Conservation (phyloP, 306 rosid species). For the Lathyrus tuberosus region DNA sequence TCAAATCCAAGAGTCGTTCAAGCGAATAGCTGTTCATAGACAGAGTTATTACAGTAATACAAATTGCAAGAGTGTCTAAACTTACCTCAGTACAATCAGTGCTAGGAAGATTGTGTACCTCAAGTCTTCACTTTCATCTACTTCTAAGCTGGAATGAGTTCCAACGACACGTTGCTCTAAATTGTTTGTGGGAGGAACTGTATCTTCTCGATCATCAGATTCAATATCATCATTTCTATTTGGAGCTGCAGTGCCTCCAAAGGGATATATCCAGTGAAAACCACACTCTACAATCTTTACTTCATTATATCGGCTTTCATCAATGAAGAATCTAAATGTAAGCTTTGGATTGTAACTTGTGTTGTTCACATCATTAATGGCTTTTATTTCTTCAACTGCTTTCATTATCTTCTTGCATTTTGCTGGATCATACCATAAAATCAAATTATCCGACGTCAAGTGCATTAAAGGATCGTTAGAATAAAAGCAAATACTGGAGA, state of each 20-base stretch:
- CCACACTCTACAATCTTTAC: conserved; percentile 26
- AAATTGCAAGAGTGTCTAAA: too few species aligned
- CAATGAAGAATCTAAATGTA: conserved; percentile 21
- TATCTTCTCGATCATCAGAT: not conserved
- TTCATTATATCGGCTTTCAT: not conserved
- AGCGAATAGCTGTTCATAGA: too few species aligned
- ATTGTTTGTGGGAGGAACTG: not conserved
- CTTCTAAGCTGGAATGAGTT: not conserved
- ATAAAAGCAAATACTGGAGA: not conserved
- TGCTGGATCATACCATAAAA: not conserved
- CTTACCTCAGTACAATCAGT: too few species aligned
- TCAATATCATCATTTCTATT: too few species aligned
- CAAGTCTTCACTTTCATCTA: not conserved
- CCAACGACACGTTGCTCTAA: not conserved
- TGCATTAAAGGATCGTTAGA: not conserved
- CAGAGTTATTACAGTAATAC: too few species aligned
- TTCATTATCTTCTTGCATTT: not conserved
- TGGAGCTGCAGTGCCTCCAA: too few species aligned
- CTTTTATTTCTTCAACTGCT: too few species aligned
- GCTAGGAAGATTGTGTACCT: too few species aligned
- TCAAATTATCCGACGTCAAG: not conserved
- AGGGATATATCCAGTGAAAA: not conserved
- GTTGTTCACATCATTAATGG: not conserved
- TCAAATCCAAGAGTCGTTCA: too few species aligned
- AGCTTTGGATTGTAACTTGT: conserved; percentile 2